Conservation (phyloP, 371 early-diverging fungal genomes). For the Syncephalastrum sp. region DNA sequence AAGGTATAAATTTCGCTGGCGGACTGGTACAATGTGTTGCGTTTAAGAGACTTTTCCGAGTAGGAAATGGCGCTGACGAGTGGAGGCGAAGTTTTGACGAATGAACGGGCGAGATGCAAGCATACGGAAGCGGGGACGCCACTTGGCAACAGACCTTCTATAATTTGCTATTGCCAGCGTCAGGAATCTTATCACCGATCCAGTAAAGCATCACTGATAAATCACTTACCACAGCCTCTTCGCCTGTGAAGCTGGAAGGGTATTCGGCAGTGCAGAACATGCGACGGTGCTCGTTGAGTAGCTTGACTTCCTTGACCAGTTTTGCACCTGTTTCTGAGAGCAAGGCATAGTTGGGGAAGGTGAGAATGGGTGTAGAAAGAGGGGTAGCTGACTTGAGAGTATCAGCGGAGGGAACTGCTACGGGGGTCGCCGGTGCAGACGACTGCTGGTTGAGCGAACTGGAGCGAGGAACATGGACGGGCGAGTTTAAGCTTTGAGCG, state of each 20-base stretch:
- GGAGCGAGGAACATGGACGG: slow-evolving; percentile 8
- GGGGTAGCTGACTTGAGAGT: not conserved
- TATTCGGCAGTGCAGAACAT: slow-evolving; percentile 31
- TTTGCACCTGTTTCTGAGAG: slow-evolving; percentile 17
- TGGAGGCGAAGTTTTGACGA: slow-evolving; percentile 30
- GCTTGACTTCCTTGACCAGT: slow-evolving; percentile 17
- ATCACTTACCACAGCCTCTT: slow-evolving; percentile 31
- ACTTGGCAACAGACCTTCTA: slow-evolving; percentile 12
- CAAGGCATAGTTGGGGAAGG: slow-evolving; percentile 15
- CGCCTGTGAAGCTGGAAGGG: slow-evolving; percentile 29
- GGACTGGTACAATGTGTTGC: slow-evolving; percentile 37
- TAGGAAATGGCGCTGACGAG: slow-evolving; percentile 29
- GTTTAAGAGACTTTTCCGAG: slow-evolving; percentile 33
- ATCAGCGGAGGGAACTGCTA: not conserved
- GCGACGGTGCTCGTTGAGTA: slow-evolving; percentile 12
- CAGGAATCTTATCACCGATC: not conserved
- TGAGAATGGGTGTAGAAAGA: not conserved
- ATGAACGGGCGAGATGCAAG: slow-evolving; percentile 25
- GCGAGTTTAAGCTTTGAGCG: slow-evolving; percentile 10
- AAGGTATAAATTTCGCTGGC: slow-evolving; percentile 32
- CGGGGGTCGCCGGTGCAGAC: slow-evolving; percentile 1
- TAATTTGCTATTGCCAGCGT: slow-evolving; percentile 9
- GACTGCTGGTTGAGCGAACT: slow-evolving; percentile 18
- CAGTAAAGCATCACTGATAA: too few relatives aligned
- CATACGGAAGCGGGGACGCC: slow-evolving; percentile 10